phyloP scores from a whole-genome alignment of 768 basidiomycete species.

The Termitomyces sp. region DNA sequence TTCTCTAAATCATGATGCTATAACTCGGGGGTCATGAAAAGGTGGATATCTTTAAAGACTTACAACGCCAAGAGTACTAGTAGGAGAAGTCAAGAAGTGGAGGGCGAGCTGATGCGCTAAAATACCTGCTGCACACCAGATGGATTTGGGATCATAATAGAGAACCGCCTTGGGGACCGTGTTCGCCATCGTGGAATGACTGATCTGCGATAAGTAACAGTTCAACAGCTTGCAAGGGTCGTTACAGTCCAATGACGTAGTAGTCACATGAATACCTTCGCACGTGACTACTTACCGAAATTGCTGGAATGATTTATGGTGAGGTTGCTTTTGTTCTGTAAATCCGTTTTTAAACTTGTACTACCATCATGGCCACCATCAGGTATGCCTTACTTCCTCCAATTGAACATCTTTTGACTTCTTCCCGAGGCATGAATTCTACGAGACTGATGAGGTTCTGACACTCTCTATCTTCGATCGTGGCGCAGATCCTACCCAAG shows the following conservation, averaged over 20 bases:
- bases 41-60: constrained; percentile 13
- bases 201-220: background rate
- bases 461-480: constrained; percentile 77
- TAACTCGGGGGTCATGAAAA: constrained; percentile 4
- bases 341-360: background rate
- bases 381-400: constrained; percentile 1
- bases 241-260: background rate
- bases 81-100: background rate
- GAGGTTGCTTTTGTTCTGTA: background rate
- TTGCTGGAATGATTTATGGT: constrained; percentile 9
- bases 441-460: constrained; percentile 76
- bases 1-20: constrained; percentile 26
- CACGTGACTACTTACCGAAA: constrained; percentile 14
- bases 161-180: constrained; percentile 72
- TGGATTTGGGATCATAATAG: constrained; percentile 57
- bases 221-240: background rate
- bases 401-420: background rate
- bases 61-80: constrained; percentile 55
- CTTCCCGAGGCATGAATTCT: constrained; percentile 72
- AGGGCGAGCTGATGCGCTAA: constrained; percentile 13
- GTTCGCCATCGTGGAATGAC: constrained; percentile 21
- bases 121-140: constrained; percentile 63
- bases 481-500: constrained; percentile 60
- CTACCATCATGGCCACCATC: constrained; percentile 9
- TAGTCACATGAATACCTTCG: background rate